phyloP scores from a whole-genome alignment of 192 early-diverging fungal species.

The Umbelopsis sp. region DNA sequence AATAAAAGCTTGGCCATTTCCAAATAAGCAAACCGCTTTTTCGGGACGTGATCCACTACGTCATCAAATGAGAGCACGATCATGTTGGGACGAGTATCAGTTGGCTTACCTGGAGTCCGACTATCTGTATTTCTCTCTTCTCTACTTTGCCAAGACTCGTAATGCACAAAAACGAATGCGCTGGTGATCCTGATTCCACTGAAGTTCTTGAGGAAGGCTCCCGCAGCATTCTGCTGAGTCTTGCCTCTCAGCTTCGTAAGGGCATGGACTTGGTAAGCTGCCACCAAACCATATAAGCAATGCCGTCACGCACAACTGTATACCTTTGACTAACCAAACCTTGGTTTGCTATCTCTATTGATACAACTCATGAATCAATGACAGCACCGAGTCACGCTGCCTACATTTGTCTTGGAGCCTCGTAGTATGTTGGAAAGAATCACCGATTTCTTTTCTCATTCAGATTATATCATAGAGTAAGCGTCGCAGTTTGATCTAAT shows the following conservation, averaged over 20 bases:
- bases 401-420: conserved; percentile 96
- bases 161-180: conserved; percentile 11
- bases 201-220: conserved; percentile 90
- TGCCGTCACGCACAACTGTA: not conserved
- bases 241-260: conserved; percentile 86
- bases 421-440: conserved; percentile 94
- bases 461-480: conserved; percentile 80
- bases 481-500: conserved; percentile 11
- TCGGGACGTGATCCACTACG: conserved; percentile 4
- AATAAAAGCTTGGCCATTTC: no score
- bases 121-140: conserved; percentile 1
- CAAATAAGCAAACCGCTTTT: not conserved
- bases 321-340: not conserved
- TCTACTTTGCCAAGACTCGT: conserved; percentile 1
- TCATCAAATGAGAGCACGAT: conserved; percentile 9
- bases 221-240: conserved; percentile 82
- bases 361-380: not conserved
- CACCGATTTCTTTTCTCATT: conserved; percentile 95
- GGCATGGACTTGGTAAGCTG: conserved; percentile 76
- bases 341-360: no score
- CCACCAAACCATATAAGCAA: not conserved
- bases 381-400: conserved; percentile 84
- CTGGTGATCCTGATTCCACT: conserved; percentile 46
- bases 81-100: not conserved
- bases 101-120: not conserved